These are phyloP conservation scores for Rosa multiflora DNA, from an alignment of 306 rosid genomes.

Conservation along the genomic window DNA sequence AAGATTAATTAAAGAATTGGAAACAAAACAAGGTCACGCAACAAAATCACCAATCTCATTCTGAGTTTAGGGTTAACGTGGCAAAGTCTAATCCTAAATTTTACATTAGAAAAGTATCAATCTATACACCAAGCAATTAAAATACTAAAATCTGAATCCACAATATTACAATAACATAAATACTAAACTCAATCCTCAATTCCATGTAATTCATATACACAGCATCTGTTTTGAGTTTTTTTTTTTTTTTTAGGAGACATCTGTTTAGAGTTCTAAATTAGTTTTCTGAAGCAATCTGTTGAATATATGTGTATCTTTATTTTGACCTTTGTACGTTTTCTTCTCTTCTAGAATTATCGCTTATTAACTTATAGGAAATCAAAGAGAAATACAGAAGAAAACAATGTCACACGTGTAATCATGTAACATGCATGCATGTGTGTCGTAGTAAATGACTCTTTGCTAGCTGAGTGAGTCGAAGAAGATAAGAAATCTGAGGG, in stretches of 20 bases:
- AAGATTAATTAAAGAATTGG: background rate
- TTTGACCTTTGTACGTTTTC: no score
- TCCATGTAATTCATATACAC: no score
- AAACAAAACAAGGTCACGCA: constrained; percentile 28
- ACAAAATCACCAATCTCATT: constrained; percentile 30
- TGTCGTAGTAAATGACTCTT: background rate
- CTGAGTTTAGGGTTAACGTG: constrained; percentile 16
- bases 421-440: constrained; percentile 8
- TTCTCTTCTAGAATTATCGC: background rate
- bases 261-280: background rate
- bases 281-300: no score
- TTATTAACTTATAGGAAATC: background rate
- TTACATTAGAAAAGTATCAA: constrained; percentile 17
- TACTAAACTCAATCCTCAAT: no score
- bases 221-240: background rate
- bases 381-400: background rate
- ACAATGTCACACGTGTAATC: background rate
- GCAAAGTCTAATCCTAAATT: constrained; percentile 20
- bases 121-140: background rate
- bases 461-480: background rate
- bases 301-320: no score
- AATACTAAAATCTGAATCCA: background rate
- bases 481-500: constrained; percentile 26
- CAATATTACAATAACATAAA: background rate
- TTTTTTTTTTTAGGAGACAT: no score